phyloP scores from a whole-genome alignment of 768 basidiomycete species.

The Polyporus arcularius region DNA sequence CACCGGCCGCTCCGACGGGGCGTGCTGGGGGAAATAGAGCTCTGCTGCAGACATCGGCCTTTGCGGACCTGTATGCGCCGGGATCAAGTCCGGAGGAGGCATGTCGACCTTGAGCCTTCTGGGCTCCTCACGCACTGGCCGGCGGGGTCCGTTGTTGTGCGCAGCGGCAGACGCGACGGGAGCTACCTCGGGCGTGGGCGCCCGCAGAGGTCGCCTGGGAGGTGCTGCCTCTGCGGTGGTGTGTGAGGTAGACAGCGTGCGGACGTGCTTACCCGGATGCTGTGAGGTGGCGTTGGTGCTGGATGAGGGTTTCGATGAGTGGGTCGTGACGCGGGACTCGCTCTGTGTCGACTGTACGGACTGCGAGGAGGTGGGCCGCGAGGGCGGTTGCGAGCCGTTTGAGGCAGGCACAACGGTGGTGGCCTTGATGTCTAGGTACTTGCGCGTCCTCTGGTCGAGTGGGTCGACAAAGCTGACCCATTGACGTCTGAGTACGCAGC shows the following conservation, averaged over 20 bases:
- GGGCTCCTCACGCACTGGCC: conserved; percentile 10
- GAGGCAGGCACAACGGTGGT: conserved; percentile 16
- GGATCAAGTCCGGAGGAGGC: conserved; percentile 24
- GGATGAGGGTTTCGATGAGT: not conserved
- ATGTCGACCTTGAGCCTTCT: conserved; percentile 17
- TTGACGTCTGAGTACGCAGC: conserved; percentile 3
- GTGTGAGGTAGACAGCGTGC: conserved; percentile 14
- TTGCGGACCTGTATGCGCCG: conserved; percentile 11
- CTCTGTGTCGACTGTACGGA: conserved; percentile 20
- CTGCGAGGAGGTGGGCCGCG: conserved; percentile 28
- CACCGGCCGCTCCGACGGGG: not conserved
- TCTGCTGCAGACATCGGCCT: conserved; percentile 14
- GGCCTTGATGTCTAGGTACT: conserved; percentile 62
- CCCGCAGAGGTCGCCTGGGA: conserved; percentile 1
- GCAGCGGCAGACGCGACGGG: not conserved
- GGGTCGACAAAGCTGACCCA: conserved; percentile 65
- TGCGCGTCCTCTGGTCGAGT: conserved; percentile 73
- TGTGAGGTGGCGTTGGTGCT: not conserved
- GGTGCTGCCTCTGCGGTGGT: not conserved
- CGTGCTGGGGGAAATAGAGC: conserved; percentile 11
- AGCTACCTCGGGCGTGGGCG: conserved; percentile 6
- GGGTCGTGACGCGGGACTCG: not conserved
- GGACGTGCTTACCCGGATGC: conserved; percentile 6
- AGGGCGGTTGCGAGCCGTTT: conserved; percentile 26
- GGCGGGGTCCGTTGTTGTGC: conserved; percentile 5